These are phyloP conservation scores for Phytomonas francai DNA, from an alignment of 208 protist genomes.

Conservation along the genomic window DNA sequence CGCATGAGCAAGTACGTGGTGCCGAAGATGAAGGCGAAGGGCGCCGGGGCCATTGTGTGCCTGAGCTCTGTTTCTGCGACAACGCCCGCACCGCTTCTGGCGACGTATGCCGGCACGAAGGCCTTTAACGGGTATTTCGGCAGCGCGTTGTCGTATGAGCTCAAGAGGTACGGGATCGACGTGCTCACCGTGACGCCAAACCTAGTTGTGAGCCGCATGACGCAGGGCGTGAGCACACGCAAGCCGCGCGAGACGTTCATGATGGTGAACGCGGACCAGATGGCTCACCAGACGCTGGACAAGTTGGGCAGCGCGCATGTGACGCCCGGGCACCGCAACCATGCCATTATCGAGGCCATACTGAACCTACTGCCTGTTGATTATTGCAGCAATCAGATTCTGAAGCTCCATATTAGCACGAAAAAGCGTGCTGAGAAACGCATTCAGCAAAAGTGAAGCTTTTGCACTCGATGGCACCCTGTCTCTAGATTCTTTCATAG, in stretches of 20 bases:
- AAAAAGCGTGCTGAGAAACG: conserved; percentile 23
- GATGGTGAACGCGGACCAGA: conserved; percentile 46
- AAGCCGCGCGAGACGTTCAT: conserved; percentile 63
- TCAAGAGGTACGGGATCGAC: conserved; percentile 49
- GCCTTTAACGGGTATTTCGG: conserved; percentile 74
- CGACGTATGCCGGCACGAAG: conserved; percentile 86
- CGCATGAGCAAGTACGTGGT: conserved; percentile 83
- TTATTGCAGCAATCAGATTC: conserved; percentile 18
- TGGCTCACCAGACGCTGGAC: conserved; percentile 70
- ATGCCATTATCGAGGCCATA: conserved; percentile 39
- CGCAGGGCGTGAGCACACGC: conserved; percentile 49
- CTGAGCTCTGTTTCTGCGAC: conserved; percentile 66
- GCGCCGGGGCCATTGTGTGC: conserved; percentile 70
- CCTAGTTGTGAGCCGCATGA: conserved; percentile 79
- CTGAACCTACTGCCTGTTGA: conserved; percentile 18
- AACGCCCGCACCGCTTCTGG: conserved; percentile 61
- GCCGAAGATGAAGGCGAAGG: conserved; percentile 55
- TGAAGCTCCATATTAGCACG: conserved; percentile 24
- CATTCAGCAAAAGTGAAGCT: no score
- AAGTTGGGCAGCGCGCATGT: conserved; percentile 38
- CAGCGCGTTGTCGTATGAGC: conserved; percentile 53
- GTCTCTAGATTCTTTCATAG: no score
- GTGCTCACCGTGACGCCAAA: conserved; percentile 66
- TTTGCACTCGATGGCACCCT: no score
- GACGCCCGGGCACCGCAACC: conserved; percentile 58